Conservation (phyloP, 352 stramenopile species). For the Phytophthora hybrid region DNA sequence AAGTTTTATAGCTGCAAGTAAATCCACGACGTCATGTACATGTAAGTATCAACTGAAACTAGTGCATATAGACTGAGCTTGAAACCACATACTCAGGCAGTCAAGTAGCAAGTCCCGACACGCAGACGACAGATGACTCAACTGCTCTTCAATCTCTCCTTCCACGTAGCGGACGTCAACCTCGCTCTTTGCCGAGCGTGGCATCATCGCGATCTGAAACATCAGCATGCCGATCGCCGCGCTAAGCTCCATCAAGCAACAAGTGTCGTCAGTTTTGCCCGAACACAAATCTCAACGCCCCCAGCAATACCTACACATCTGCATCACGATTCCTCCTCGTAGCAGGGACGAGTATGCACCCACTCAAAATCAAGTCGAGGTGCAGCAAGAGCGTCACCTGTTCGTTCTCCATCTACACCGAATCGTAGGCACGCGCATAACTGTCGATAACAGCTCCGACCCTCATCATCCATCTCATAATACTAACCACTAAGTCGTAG, state of each 20-base stretch:
- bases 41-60: not conserved
- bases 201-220: slow-evolving; percentile 66
- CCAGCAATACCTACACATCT: slow-evolving; percentile 50
- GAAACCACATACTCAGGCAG: slow-evolving; percentile 52
- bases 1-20: slow-evolving; percentile 38
- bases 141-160: slow-evolving; percentile 57
- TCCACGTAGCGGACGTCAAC: slow-evolving; percentile 47
- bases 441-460: slow-evolving; percentile 10
- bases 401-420: slow-evolving; percentile 43
- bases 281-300: not conserved
- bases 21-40: not conserved
- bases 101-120: slow-evolving; percentile 58
- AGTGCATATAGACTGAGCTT: not conserved
- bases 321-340: slow-evolving; percentile 46
- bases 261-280: not conserved
- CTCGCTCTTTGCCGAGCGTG: slow-evolving; percentile 35
- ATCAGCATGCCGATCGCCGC: slow-evolving; percentile 67
- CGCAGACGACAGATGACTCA: slow-evolving; percentile 49
- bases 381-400: slow-evolving; percentile 57
- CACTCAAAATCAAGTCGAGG: slow-evolving; percentile 53
- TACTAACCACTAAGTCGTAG: slow-evolving; percentile 60
- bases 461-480: not conserved
- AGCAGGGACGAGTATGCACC: slow-evolving; percentile 53
- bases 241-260: slow-evolving; percentile 19
- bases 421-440: slow-evolving; percentile 20